Evolutionary conservation across 2,329 filamentous ascomycete species (phyloP), one percentile per base, ranked within the genome.

Genomic region (Cladosporium sp.): DNA sequence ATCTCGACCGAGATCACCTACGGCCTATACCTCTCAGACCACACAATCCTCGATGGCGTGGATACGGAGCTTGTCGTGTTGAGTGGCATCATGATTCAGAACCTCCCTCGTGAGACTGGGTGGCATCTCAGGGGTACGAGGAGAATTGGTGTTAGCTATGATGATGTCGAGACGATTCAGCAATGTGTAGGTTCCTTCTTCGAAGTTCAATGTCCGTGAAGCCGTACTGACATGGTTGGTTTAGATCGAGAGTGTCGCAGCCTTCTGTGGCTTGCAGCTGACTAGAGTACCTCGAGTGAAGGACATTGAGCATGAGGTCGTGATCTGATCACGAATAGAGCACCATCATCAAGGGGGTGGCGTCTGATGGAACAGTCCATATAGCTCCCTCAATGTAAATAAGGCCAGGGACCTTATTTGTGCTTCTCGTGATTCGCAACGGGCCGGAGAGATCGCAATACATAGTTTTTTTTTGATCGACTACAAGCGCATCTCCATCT

Each of bases 71-170:
- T 82, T 7, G 73, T 79, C 1, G 76, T 79, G 1, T 63, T 82
- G 3, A 65, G 72, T 3, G 76, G 73, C 1, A 82, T 83, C 50
- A 78, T 82, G 75, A 77, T 77, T 5, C 80, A 83, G 59, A 82
- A 82, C 51, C 60, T 82, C 15, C 65, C 64, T 0, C 64, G 68
- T 1, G 75, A 80, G 61, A 78, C 78, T 1, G 73, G 70, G 13
- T 83, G 79, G 78, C 80, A 83, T 64, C 68, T 80, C 27, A 64
- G 76, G 24, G 77, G 77, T 1, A 73, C 68, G 0, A 61, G 77
- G 34, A 62, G 77, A 30, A 68, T 80, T 24, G 77, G 76, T 0
- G 71, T 79, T 0, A 71, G 66, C 8, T 63, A 59, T 18, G 70
- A 70, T 9, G 73, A 78, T 51, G 71, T 72, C 0, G 70, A 76